Evolutionary conservation across 257 asterid genomes (phyloP).

Genomic region (Handroanthus guayacan): DNA sequence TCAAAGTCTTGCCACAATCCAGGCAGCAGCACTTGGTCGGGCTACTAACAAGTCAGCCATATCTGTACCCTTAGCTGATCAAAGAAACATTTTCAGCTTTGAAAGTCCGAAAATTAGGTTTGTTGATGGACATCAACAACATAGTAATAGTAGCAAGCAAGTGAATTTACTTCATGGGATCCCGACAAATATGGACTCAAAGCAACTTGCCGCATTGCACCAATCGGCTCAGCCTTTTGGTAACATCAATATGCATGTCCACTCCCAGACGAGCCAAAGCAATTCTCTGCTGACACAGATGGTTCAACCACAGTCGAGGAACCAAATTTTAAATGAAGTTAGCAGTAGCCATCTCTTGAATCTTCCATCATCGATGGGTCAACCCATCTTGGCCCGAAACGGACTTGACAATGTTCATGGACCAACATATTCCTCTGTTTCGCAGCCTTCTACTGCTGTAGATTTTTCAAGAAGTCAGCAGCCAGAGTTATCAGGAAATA

Average conservation of each 20-base stretch:
- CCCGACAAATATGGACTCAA: slow-evolving; percentile 82
- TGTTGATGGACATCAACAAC: slow-evolving; percentile 62
- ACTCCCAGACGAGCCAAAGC: slow-evolving; percentile 51
- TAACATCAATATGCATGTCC: slow-evolving; percentile 51
- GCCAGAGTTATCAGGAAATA: slow-evolving; percentile 44
- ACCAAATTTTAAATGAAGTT: slow-evolving; percentile 51
- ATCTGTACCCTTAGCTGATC: slow-evolving; percentile 58
- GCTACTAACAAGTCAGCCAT: slow-evolving; percentile 48
- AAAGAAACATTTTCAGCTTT: slow-evolving; percentile 69
- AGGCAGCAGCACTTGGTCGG: slow-evolving; percentile 68
- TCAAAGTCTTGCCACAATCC: slow-evolving; percentile 80
- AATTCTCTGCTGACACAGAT: slow-evolving; percentile 44
- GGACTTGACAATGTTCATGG: slow-evolving; percentile 49
- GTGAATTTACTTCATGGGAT: slow-evolving; percentile 80
- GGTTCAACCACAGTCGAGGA: slow-evolving; percentile 55
- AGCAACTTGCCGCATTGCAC: slow-evolving; percentile 68
- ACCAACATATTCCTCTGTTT: slow-evolving; percentile 44
- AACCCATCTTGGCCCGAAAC: slow-evolving; percentile 47
- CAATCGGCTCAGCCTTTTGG: slow-evolving; percentile 61
- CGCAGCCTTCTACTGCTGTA: slow-evolving; percentile 52
- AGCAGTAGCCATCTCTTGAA: slow-evolving; percentile 46
- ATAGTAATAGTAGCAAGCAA: slow-evolving; percentile 50
- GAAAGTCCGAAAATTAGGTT: slow-evolving; percentile 64
- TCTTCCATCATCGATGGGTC: slow-evolving; percentile 52
- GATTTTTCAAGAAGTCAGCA: slow-evolving; percentile 62